phyloP scores from a whole-genome alignment of 345 rosid species.

The Gossypioides kirkii region DNA sequence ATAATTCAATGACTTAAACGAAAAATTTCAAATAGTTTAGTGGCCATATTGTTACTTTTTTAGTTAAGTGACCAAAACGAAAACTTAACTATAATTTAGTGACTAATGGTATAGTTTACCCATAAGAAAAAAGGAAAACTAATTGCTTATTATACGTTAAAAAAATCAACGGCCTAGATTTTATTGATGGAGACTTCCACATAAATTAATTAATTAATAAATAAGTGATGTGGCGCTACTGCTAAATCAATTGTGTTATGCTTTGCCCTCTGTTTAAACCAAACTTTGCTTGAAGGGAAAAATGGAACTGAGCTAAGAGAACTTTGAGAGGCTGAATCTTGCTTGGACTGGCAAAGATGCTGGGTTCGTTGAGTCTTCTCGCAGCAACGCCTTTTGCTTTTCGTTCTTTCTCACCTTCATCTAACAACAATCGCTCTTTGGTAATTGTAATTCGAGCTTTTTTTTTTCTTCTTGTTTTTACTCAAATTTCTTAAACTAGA shows the following conservation, averaged over 20 bases:
- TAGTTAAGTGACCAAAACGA: too few species aligned
- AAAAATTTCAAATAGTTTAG: too few species aligned
- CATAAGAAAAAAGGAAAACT: too few species aligned
- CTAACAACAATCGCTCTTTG: slow-evolving; percentile 17
- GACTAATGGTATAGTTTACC: too few species aligned
- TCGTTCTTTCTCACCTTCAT: slow-evolving; percentile 16
- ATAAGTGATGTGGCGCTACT: slow-evolving; percentile 4
- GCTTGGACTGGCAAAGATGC: slow-evolving; percentile 24
- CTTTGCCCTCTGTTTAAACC: background rate
- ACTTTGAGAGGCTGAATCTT: slow-evolving; percentile 15
- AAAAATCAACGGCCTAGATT: slow-evolving; percentile 21
- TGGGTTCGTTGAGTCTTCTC: slow-evolving; percentile 21
- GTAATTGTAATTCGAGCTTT: slow-evolving; percentile 5
- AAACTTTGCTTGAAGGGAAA: background rate
- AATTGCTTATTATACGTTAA: background rate
- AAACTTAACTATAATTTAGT: fast-evolving
- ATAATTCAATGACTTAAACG: too few species aligned
- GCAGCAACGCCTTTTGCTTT: slow-evolving; percentile 9
- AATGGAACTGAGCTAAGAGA: slow-evolving; percentile 9
- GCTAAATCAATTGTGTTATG: background rate
- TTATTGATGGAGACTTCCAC: background rate
- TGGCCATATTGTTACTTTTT: too few species aligned
- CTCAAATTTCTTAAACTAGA: background rate
- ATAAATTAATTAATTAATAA: background rate
- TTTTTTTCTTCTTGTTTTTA: background rate